Evolutionary conservation across 208 protist genomes (phyloP), one percentile per base, ranked within the genome.

Genomic region (Trypanosoma brucei): DNA sequence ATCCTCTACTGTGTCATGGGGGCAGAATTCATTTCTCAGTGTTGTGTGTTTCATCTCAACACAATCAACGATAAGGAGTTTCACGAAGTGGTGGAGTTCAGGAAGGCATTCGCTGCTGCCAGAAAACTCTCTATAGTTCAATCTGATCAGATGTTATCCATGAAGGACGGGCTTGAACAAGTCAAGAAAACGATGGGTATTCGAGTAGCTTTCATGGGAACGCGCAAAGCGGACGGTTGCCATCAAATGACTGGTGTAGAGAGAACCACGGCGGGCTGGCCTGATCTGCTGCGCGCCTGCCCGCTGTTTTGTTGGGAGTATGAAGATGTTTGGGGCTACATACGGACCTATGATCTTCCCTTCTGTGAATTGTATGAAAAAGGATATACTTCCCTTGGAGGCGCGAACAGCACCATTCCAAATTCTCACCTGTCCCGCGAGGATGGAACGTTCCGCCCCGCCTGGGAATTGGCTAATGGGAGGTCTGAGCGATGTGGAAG

Each of bases 361-460:
- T 92, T 79, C 48, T 97, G 93, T 59, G 44, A n/a, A n/a, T 62
- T 97, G 38, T 97, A 97, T 69, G 58, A 63, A 38, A 11, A 60
- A 35, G 93, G 93, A 38, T 97, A 94, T 74, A 94, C 93, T 5
- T 96, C 91, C 1, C 66, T 97, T 8, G 93, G 93, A 1, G 54
- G 45, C 33, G 46, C 52, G 6, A 51, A 55, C 7, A 69, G 55
- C 14, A 96, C 93, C 11, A 35, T 51, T 1, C 79, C 75, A 14
- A 95, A 97, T 62, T 46, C 58, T 3, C 50, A 55, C 11, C 66
- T 95, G 68, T 72, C 60, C 9, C 59, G 65, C 42, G 59, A 54
- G 5, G 84, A 92, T 45, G 89, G 89, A 33, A 78, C 71, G 8
- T 95, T 86, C 68, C 57, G 58, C 2, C 86, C 86, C 3, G 86